phyloP scores from a whole-genome alignment of 192 early-diverging fungal species.

The Entomortierella beljakovae region DNA sequence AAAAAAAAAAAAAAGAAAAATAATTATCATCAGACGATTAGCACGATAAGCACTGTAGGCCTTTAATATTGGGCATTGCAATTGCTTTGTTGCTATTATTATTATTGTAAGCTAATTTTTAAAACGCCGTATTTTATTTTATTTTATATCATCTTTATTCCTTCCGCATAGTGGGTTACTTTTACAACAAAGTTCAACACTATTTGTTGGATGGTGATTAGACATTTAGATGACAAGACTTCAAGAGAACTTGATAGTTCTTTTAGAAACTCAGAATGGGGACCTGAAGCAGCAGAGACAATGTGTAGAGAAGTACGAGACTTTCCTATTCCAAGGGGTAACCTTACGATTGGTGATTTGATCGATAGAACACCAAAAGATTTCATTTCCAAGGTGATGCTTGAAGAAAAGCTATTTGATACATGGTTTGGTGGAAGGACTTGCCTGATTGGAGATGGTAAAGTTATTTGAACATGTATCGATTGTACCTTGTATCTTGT shows the following conservation, averaged over 20 bases:
- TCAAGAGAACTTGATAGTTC: slow-evolving; percentile 11
- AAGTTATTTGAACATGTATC: neutral
- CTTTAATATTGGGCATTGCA: too few species aligned
- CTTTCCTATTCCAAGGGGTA: slow-evolving; percentile 12
- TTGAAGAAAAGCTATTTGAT: slow-evolving; percentile 38
- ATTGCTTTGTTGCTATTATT: too few species aligned
- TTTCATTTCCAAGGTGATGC: slow-evolving; percentile 41
- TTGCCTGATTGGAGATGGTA: slow-evolving; percentile 30
- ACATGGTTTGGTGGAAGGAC: slow-evolving; percentile 28
- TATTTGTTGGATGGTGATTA: slow-evolving; percentile 33
- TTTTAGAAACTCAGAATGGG: slow-evolving; percentile 36
- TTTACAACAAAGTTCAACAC: slow-evolving; percentile 26
- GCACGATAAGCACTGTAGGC: too few species aligned
- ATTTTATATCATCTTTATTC: neutral
- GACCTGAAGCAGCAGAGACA: slow-evolving; percentile 19
- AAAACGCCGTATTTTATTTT: neutral
- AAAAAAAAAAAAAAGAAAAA: too few species aligned
- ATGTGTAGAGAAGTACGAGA: slow-evolving; percentile 43
- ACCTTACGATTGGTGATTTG: slow-evolving; percentile 15
- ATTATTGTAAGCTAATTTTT: too few species aligned
- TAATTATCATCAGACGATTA: too few species aligned
- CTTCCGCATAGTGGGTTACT: slow-evolving; percentile 15
- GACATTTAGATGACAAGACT: slow-evolving; percentile 15
- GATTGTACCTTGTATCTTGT: neutral
- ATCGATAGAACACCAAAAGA: slow-evolving; percentile 33